These are phyloP conservation scores for Nectriaceae sp. DNA, from an alignment of 2,329 filamentous ascomycete genomes.

Conservation along the genomic window DNA sequence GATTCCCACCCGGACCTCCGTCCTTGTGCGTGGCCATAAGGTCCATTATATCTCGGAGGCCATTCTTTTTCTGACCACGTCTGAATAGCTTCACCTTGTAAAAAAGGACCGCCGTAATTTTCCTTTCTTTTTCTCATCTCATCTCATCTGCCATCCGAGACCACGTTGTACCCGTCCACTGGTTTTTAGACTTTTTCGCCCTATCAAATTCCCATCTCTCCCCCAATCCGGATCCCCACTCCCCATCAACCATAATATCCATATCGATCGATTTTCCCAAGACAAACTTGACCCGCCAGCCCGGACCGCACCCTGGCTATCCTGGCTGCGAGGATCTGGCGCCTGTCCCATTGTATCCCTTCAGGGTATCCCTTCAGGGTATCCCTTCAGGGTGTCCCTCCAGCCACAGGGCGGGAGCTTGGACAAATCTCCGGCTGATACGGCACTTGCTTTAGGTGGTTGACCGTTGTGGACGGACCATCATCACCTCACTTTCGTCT, in stretches of 20 bases:
- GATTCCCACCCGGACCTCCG: slow-evolving; percentile 7
- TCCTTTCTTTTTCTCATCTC: slow-evolving; percentile 9
- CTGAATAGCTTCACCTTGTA: slow-evolving; percentile 32
- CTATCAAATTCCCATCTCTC: slow-evolving; percentile 17
- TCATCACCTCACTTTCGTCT: slow-evolving; percentile 11
- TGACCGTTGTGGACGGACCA: slow-evolving; percentile 17
- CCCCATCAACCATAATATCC: background rate
- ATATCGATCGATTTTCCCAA: slow-evolving; percentile 8
- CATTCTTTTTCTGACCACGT: no score
- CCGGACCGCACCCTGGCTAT: slow-evolving; percentile 6
- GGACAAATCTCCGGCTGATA: slow-evolving; percentile 20
- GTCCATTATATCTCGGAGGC: slow-evolving; percentile 22
- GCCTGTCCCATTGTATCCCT: background rate
- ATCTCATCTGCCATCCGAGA: background rate
- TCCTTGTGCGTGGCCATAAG: background rate
- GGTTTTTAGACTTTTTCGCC: slow-evolving; percentile 11
- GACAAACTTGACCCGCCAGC: slow-evolving; percentile 10
- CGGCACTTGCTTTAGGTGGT: slow-evolving; percentile 13
- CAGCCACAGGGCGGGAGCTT: slow-evolving; percentile 16
- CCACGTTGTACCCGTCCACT: no score
- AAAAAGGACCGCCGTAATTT: no score
- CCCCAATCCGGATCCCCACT: slow-evolving; percentile 5
- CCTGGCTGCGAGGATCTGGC: slow-evolving; percentile 6
- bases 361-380: no score
- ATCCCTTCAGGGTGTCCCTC: no score